phyloP scores from a whole-genome alignment of 805 yeast genomes.

The Candida nanaspora region DNA sequence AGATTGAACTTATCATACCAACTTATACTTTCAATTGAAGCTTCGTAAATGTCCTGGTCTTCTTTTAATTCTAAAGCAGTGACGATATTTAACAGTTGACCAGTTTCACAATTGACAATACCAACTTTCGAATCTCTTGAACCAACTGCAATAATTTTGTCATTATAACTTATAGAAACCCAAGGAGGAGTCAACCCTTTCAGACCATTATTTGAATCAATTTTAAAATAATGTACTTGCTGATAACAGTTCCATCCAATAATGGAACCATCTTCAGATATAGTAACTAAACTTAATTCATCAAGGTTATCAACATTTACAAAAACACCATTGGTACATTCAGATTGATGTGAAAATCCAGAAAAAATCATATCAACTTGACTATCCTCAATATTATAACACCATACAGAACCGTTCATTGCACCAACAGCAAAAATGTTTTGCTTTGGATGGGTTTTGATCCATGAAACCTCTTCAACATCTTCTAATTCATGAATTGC shows the following conservation, averaged over 20 bases:
- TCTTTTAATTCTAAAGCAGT: conserved; percentile 54
- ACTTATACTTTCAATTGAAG: conserved; percentile 71
- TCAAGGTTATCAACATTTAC: conserved; percentile 52
- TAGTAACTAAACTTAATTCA: conserved; percentile 58
- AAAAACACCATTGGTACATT: conserved; percentile 76
- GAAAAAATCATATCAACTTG: conserved; percentile 64
- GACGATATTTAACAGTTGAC: conserved; percentile 59
- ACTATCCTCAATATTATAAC: conserved; percentile 60
- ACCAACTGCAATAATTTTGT: conserved; percentile 66
- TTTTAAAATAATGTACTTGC: conserved; percentile 58
- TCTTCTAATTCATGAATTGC: conserved; percentile 67
- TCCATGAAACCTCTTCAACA: conserved; percentile 86
- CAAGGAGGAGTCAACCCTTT: conserved; percentile 80
- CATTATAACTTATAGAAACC: conserved; percentile 63
- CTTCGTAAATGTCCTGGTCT: conserved; percentile 52
- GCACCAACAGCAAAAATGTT: conserved; percentile 86
- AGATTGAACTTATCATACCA: conserved; percentile 66
- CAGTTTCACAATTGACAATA: conserved; percentile 69
- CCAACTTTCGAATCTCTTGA: conserved; percentile 82
- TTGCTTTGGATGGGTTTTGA: conserved; percentile 70
- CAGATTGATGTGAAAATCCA: conserved; percentile 74
- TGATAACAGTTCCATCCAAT: conserved; percentile 89
- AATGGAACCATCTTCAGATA: conserved; percentile 80
- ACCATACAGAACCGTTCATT: conserved; percentile 91
- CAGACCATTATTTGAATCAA: conserved; percentile 52